Conservation (phyloP, 2,329 filamentous ascomycete genomes). For the Chalaropsis ovoidea region DNA sequence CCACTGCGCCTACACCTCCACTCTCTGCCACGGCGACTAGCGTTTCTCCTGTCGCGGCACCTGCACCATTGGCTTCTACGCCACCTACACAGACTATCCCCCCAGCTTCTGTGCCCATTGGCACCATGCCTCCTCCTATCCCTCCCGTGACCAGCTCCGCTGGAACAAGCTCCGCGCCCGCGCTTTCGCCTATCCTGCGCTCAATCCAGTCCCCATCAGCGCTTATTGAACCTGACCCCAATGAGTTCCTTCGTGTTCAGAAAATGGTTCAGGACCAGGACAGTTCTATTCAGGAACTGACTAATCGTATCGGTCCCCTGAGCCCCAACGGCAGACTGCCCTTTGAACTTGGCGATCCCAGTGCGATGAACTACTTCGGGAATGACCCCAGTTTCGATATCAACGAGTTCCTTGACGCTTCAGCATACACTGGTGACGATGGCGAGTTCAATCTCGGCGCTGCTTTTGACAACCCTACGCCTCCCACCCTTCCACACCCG, state of each 20-base stretch:
- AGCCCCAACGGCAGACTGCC: slow-evolving; percentile 72
- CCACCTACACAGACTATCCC: slow-evolving; percentile 27
- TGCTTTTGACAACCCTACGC: slow-evolving; percentile 18
- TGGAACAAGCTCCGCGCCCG: slow-evolving; percentile 27
- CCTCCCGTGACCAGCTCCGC: slow-evolving; percentile 14
- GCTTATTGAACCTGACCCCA: slow-evolving; percentile 56
- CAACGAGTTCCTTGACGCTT: slow-evolving; percentile 35
- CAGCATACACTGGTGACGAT: slow-evolving; percentile 36
- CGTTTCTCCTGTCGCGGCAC: slow-evolving; percentile 27
- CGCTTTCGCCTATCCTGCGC: slow-evolving; percentile 43
- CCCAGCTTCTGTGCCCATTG: slow-evolving; percentile 25
- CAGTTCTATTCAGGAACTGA: slow-evolving; percentile 63
- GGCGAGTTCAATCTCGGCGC: slow-evolving; percentile 34
- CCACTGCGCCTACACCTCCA: slow-evolving; percentile 26
- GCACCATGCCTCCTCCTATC: background rate
- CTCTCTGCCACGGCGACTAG: slow-evolving; percentile 13
- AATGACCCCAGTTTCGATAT: slow-evolving; percentile 35
- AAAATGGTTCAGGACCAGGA: slow-evolving; percentile 72
- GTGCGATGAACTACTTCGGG: slow-evolving; percentile 29
- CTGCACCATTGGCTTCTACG: slow-evolving; percentile 24
- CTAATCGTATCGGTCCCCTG: slow-evolving; percentile 63
- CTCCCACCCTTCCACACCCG: background rate
- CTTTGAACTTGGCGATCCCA: slow-evolving; percentile 44
- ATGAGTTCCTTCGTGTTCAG: slow-evolving; percentile 68
- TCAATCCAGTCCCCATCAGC: slow-evolving; percentile 45